Evolutionary conservation across 805 yeast genomes (phyloP).

Genomic region (Suhomyces sp.): DNA sequence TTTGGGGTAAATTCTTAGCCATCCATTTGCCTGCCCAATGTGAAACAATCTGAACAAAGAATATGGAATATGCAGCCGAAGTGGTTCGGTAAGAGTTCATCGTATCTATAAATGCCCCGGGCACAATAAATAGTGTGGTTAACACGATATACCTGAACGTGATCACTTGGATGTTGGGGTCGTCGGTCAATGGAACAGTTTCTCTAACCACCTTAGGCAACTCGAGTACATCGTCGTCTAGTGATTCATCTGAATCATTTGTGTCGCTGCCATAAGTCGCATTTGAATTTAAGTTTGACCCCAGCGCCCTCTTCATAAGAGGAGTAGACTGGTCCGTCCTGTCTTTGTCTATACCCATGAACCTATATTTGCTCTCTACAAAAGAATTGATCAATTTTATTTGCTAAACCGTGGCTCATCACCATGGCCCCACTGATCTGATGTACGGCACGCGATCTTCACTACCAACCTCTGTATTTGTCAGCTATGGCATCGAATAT

Average conservation of each 20-base stretch:
- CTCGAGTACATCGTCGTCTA: conserved; percentile 19
- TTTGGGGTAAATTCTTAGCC: conserved; percentile 40
- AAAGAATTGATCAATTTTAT: background rate
- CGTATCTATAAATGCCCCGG: conserved; percentile 43
- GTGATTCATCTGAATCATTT: background rate
- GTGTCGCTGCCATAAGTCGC: background rate
- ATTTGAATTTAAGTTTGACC: background rate
- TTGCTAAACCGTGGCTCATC: background rate
- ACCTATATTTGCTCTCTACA: background rate
- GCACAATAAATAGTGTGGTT: conserved; percentile 32
- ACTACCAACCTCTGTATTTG: background rate
- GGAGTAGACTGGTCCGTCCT: background rate
- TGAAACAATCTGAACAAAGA: conserved; percentile 49
- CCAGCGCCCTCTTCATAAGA: background rate
- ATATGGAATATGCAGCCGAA: conserved; percentile 49
- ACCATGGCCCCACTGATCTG: background rate
- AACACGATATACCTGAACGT: conserved; percentile 37
- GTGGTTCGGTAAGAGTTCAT: conserved; percentile 43
- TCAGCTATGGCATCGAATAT: background rate
- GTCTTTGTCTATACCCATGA: background rate
- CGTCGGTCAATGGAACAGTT: conserved; percentile 38
- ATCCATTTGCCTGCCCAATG: conserved; percentile 48
- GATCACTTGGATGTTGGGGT: conserved; percentile 35
- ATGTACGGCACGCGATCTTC: background rate
- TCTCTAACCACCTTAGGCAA: conserved; percentile 34